Percentiles rank a stretch among this genome's conserved stretches.
These are phyloP conservation scores for Claviceps sorghi DNA, from an alignment of 2,329 filamentous ascomycete genomes.

Conservation along the genomic window DNA sequence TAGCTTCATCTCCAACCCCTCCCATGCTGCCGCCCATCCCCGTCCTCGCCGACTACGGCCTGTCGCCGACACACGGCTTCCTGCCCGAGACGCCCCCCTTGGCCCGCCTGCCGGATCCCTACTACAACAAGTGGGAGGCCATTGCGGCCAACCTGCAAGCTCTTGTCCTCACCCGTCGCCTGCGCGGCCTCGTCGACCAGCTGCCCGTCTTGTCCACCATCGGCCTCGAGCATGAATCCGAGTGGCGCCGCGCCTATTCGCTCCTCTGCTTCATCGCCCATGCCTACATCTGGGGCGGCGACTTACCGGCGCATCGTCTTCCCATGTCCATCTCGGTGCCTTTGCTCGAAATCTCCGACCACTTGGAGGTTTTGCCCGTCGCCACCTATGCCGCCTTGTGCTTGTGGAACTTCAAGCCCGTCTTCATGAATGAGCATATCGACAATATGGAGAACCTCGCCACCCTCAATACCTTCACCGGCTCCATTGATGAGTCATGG, in stretches of 20 bases:
- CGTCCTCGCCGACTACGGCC: constrained; percentile 60
- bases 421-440: constrained; percentile 70
- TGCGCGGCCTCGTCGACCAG: constrained; percentile 64
- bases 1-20: neutral
- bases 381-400: constrained; percentile 87
- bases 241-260: constrained; percentile 90
- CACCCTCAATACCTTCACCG: constrained; percentile 81
- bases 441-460: constrained; percentile 79
- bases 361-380: constrained; percentile 77
- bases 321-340: constrained; percentile 75
- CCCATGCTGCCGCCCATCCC: constrained; percentile 47
- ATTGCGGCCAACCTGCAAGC: constrained; percentile 75
- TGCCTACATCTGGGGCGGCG: constrained; percentile 91
- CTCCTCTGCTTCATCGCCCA: constrained; percentile 84
- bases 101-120: constrained; percentile 67
- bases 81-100: constrained; percentile 70
- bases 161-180: constrained; percentile 68
- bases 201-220: constrained; percentile 74
- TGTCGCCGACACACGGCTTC: constrained; percentile 70
- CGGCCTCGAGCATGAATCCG: constrained; percentile 65
- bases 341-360: constrained; percentile 59
- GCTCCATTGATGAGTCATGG: constrained; percentile 93
- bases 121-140: constrained; percentile 92
- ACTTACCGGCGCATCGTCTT: constrained; percentile 61
- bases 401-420: constrained; percentile 92